A percentile compares a stretch with the other conserved stretches of the same genome.
Evolutionary conservation across 495 filamentous ascomycete species (phyloP).

Genomic region (Penicillium argentinense): DNA sequence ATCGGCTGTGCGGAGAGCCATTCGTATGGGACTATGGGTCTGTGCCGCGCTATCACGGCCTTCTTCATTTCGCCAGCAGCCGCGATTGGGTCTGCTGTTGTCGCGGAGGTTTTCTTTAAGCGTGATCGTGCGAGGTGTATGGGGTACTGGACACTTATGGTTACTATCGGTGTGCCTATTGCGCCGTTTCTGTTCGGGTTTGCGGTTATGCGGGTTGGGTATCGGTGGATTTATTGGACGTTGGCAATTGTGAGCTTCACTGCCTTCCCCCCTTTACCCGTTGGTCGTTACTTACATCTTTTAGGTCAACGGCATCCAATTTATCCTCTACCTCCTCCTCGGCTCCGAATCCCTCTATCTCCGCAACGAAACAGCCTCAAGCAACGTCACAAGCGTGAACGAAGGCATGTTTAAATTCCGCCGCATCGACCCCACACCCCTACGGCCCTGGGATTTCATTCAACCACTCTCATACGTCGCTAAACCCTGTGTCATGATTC

Average conservation of each 20-base stretch:
- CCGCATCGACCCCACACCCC: slow-evolving; percentile 49
- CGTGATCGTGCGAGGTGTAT: slow-evolving; percentile 44
- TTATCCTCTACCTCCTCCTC: slow-evolving; percentile 53
- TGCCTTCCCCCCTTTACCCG: no score
- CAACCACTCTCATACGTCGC: slow-evolving; percentile 40
- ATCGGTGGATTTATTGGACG: slow-evolving; percentile 47
- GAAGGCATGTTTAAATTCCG: slow-evolving; percentile 42
- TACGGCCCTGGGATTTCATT: slow-evolving; percentile 47
- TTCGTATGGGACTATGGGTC: slow-evolving; percentile 40
- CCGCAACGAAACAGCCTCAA: slow-evolving; percentile 10
- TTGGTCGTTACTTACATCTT: no score
- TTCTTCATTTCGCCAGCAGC: slow-evolving; percentile 51
- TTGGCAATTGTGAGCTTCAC: slow-evolving; percentile 36
- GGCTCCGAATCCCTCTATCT: slow-evolving; percentile 57
- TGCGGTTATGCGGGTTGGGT: slow-evolving; percentile 42
- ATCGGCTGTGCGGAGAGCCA: slow-evolving; percentile 45
- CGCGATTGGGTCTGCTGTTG: slow-evolving; percentile 44
- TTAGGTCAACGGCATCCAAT: slow-evolving; percentile 54
- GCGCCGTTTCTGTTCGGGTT: slow-evolving; percentile 52
- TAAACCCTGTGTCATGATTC: slow-evolving; percentile 44
- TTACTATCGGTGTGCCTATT: slow-evolving; percentile 41
- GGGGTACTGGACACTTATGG: slow-evolving; percentile 48
- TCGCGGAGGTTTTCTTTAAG: slow-evolving; percentile 48
- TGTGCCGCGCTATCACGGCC: slow-evolving; percentile 45
- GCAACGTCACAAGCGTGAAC: slow-evolving; percentile 9